phyloP scores from a whole-genome alignment of 345 rosid genomes.

The Salix dunnii region DNA sequence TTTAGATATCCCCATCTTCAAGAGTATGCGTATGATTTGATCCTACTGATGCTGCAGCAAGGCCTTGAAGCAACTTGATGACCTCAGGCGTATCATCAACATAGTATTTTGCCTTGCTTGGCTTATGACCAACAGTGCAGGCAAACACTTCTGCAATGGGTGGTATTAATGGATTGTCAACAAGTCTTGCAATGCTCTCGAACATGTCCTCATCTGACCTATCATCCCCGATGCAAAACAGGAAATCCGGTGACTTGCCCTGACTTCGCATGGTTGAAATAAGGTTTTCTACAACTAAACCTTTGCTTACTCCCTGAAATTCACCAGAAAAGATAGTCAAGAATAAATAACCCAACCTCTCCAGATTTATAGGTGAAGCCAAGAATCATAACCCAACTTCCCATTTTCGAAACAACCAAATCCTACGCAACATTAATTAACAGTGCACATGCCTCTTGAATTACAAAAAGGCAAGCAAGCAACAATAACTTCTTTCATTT shows the following conservation, averaged over 20 bases:
- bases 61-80: slow-evolving; percentile 53
- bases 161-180: slow-evolving; percentile 40
- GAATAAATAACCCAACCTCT: neutral
- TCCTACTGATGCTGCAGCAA: slow-evolving; percentile 36
- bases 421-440: neutral
- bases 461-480: neutral
- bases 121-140: slow-evolving; percentile 83
- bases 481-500: neutral
- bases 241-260: slow-evolving; percentile 60
- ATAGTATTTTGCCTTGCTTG: slow-evolving; percentile 80
- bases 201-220: slow-evolving; percentile 89
- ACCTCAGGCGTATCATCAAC: slow-evolving; percentile 66
- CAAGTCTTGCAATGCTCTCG: slow-evolving; percentile 44
- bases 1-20: neutral
- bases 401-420: neutral
- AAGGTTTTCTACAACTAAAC: slow-evolving; percentile 57
- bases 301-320: slow-evolving; percentile 74
- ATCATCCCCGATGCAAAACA: slow-evolving; percentile 79
- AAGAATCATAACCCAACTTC: neutral
- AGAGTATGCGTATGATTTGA: slow-evolving; percentile 11
- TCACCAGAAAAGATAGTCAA: slow-evolving; percentile 3
- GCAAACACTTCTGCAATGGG: slow-evolving; percentile 55
- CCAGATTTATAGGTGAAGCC: neutral
- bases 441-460: neutral
- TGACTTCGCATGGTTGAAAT: slow-evolving; percentile 46